Base-by-base conservation (phyloP, 352 stramenopile genomes). In the Globisporangium alternatum region DNA sequence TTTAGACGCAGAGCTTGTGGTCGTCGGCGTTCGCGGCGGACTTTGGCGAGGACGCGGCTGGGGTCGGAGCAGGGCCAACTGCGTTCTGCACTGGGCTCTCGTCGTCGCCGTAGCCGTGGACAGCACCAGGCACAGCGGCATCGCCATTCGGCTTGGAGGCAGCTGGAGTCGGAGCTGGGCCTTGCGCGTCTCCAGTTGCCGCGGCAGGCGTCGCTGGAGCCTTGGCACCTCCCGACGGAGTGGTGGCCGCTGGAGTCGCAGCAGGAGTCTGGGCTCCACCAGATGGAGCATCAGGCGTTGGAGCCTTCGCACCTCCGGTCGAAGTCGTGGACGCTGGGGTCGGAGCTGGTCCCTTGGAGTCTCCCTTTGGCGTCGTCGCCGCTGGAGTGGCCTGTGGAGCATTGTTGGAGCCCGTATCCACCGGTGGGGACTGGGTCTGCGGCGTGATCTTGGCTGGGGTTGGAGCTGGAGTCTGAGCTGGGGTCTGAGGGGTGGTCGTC, bases 1-100 rank as follows among this genome's bases (percentile, higher is more conserved):
- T 44, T 66, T 60, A 66, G 13, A 66, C 60, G 30, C 60, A 66
- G n/a, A 61, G 52, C 31, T 56, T 28, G 60, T 66, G 51, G 28
- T 66, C 47, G 53, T 60, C 60, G 31, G 21, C 30, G n/a, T 43
- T 51, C 19, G 31, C 60, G 1, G 39, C 31, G n/a, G 51, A 47
- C 60, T 66, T 66, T 21, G 60, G 49, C 12, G 35, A 37, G 7
- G 60, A 61, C 21, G 51, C 60, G 0, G 60, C 60, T 19, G 60
- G 60, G 35, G 60, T 66, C 35, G 60, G 60, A 8, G 52, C 43
- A 28, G 60, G 60, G 21, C 37, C 51, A n/a, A 28, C 49, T 1
- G 41, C 51, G 9, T 61, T 47, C 31, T 66, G 60, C 37, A 37
- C 37, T 8, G 60, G 60, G 41, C 52, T 56, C 28, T 61, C n/a